Evolutionary conservation across 2,329 filamentous ascomycete species (phyloP).

Genomic region (Talaromyces sp.): DNA sequence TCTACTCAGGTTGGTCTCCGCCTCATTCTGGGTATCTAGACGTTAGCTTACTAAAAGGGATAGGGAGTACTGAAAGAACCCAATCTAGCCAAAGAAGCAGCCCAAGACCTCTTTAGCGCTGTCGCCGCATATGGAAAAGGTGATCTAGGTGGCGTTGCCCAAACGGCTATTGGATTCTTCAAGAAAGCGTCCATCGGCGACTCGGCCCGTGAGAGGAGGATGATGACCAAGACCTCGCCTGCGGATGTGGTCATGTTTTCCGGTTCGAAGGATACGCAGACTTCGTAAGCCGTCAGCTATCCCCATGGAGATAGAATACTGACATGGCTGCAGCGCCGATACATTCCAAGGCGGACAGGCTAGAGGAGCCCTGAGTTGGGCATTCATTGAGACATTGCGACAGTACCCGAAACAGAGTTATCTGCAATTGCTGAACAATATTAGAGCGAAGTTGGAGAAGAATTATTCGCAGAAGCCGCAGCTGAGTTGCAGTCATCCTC

Average conservation of each 20-base stretch:
- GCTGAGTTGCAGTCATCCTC: conserved; percentile 90
- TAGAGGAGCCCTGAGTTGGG: conserved; percentile 96
- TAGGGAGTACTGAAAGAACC: conserved; percentile 65
- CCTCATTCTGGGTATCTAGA: background rate
- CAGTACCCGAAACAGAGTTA: conserved; percentile 94
- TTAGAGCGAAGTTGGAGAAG: conserved; percentile 79
- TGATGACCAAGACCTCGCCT: conserved; percentile 86
- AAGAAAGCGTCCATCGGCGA: conserved; percentile 83
- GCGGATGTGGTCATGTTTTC: conserved; percentile 98
- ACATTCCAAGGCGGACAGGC: conserved; percentile 85
- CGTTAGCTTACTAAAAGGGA: background rate
- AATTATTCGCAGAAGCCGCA: conserved; percentile 96
- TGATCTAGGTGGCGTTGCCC: conserved; percentile 77
- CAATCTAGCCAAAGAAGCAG: conserved; percentile 66
- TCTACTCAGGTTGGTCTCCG: conserved; percentile 51
- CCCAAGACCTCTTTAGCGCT: conserved; percentile 62
- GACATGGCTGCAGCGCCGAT: conserved; percentile 65
- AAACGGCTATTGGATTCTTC: conserved; percentile 76
- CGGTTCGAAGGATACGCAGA: conserved; percentile 93
- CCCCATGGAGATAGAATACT: background rate
- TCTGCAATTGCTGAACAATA: conserved; percentile 87
- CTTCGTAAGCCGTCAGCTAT: conserved; percentile 40
- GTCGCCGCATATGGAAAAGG: conserved; percentile 77
- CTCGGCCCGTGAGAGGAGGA: conserved; percentile 72
- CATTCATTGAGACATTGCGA: conserved; percentile 85